These are phyloP conservation scores for Coemansia sp. DNA, from an alignment of 192 early-diverging fungal genomes.

Conservation along the genomic window DNA sequence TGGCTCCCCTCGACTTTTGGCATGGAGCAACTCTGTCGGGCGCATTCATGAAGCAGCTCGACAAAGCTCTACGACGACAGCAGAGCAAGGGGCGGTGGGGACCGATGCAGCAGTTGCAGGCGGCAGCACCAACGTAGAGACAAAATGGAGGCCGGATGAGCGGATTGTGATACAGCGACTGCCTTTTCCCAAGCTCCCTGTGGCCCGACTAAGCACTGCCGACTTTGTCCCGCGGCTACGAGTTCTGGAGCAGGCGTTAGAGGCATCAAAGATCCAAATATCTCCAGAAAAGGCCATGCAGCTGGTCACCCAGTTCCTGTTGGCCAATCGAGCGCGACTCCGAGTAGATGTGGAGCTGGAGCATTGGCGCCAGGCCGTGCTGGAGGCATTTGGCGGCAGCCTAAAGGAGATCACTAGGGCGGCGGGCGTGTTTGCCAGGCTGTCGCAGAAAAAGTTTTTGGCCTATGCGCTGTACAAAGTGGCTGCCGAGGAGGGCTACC, in stretches of 20 bases:
- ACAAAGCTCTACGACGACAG: not conserved
- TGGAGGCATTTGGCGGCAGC: constrained; percentile 9
- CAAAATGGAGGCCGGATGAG: not conserved
- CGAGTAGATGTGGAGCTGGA: constrained; percentile 9
- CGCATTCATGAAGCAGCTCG: not conserved
- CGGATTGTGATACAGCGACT: not conserved
- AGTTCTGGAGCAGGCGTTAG: constrained; percentile 6
- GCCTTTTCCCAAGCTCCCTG: not conserved
- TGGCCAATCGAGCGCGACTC: not conserved
- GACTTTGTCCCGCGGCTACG: constrained; percentile 3
- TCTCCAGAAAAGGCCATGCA: constrained; percentile 3
- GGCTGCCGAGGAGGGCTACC: constrained; percentile 37
- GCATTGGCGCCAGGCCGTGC: constrained; percentile 19
- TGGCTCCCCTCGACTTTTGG: not conserved
- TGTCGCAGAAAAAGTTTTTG: constrained; percentile 17
- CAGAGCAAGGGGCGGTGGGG: not conserved
- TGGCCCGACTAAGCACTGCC: not conserved
- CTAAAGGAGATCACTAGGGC: constrained; percentile 15
- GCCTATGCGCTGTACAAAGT: constrained; percentile 33
- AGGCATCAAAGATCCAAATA: not conserved
- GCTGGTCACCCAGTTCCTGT: constrained; percentile 10
- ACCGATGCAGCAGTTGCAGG: too few relatives aligned
- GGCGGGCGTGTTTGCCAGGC: constrained; percentile 7
- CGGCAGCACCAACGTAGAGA: not conserved
- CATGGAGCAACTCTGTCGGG: not conserved